Percentiles rank a stretch among this genome's conserved stretches.
These are phyloP conservation scores for Hypoxylon lienhwacheense DNA, from an alignment of 495 filamentous ascomycete species.

Conservation along the genomic window DNA sequence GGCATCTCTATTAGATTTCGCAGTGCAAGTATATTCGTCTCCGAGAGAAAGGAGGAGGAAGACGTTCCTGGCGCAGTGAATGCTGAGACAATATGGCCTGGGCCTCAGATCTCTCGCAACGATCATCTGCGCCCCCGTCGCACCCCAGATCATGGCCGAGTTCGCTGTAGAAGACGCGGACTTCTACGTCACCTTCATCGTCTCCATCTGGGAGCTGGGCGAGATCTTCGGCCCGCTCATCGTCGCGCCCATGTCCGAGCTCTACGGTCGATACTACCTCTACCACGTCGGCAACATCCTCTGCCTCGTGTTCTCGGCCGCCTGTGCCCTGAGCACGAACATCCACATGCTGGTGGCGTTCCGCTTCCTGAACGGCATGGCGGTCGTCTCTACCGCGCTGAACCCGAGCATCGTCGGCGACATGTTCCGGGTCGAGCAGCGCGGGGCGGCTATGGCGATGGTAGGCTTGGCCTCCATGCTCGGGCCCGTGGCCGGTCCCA, in stretches of 20 bases:
- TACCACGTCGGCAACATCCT: slow-evolving; percentile 56
- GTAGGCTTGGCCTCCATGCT: slow-evolving; percentile 8
- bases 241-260: slow-evolving; percentile 64
- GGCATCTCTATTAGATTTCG: slow-evolving; percentile 7
- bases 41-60: too few relatives aligned
- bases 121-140: slow-evolving; percentile 39
- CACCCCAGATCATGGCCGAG: slow-evolving; percentile 38
- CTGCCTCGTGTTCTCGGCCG: slow-evolving; percentile 50
- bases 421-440: slow-evolving; percentile 39
- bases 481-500: slow-evolving; percentile 48
- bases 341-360: slow-evolving; percentile 52
- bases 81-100: not conserved
- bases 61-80: not conserved
- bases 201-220: slow-evolving; percentile 51
- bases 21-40: slow-evolving; percentile 3
- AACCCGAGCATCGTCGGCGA: slow-evolving; percentile 42
- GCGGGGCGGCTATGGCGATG: slow-evolving; percentile 54
- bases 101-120: slow-evolving; percentile 13
- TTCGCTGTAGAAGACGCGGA: slow-evolving; percentile 35
- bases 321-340: slow-evolving; percentile 46
- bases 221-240: slow-evolving; percentile 58
- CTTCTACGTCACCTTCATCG: slow-evolving; percentile 31
- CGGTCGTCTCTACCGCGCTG: not conserved
- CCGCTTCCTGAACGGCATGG: slow-evolving; percentile 46
- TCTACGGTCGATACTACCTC: slow-evolving; percentile 60